These are phyloP conservation scores for Sporothrix mexicana DNA, from an alignment of 2,329 filamentous ascomycete genomes.

Conservation along the genomic window DNA sequence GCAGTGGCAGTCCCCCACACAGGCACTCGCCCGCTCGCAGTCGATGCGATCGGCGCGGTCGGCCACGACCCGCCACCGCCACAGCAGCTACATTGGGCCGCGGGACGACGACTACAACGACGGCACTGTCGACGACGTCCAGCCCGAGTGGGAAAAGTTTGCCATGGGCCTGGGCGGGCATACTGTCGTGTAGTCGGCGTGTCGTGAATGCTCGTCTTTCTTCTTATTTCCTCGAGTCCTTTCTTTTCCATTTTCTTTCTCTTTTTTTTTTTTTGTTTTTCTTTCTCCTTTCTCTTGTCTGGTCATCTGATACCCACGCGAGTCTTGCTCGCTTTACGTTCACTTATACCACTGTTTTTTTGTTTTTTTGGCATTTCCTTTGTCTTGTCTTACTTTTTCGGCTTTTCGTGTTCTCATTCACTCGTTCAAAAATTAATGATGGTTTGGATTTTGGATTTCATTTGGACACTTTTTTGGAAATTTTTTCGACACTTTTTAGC, in stretches of 20 bases:
- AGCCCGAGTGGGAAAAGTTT: slow-evolving; percentile 55
- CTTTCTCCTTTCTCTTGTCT: not conserved
- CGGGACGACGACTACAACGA: not conserved
- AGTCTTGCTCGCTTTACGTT: not conserved
- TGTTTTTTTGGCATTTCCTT: not conserved
- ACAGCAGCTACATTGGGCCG: slow-evolving; percentile 36
- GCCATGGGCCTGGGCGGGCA: slow-evolving; percentile 52
- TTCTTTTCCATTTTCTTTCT: not conserved
- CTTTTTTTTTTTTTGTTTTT: slow-evolving; percentile 1
- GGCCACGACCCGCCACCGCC: slow-evolving; percentile 16
- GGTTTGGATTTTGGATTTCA: not conserved
- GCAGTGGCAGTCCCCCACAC: no score
- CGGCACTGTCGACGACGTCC: slow-evolving; percentile 33
- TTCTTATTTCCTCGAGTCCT: not conserved
- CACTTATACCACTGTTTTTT: not conserved
- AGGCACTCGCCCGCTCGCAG: not conserved
- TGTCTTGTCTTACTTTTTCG: not conserved
- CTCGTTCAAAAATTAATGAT: not conserved
- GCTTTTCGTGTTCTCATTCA: not conserved
- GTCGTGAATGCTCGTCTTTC: not conserved
- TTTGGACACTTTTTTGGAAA: not conserved
- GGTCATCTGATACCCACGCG: slow-evolving; percentile 35
- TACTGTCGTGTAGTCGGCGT: slow-evolving; percentile 39
- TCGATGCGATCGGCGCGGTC: not conserved
- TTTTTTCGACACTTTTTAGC: no score